Conservation (phyloP, 1,284 basidiomycete genomes). For the Boletus mariae region DNA sequence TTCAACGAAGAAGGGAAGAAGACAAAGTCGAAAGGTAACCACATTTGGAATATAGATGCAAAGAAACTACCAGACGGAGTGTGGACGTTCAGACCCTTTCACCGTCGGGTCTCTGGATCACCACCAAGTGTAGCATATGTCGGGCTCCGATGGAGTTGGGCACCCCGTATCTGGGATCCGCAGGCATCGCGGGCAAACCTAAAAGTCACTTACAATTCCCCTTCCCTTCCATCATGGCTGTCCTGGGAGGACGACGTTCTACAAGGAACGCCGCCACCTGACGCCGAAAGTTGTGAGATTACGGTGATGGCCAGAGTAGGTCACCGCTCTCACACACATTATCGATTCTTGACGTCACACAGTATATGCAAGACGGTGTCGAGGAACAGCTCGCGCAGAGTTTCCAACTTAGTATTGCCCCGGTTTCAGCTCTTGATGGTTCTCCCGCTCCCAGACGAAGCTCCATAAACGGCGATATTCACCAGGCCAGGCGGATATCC, state of each 20-base stretch:
- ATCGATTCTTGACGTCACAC: constrained; percentile 12
- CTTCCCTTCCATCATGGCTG: constrained; percentile 82
- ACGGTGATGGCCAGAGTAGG: constrained; percentile 67
- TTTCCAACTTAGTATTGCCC: constrained; percentile 69
- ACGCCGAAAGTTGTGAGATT: constrained; percentile 69
- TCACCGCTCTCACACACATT: constrained; percentile 15
- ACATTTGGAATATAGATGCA: constrained; percentile 99
- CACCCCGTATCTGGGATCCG: constrained; percentile 95
- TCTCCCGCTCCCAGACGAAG: constrained; percentile 57
- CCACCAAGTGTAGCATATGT: constrained; percentile 81
- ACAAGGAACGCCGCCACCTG: constrained; percentile 66
- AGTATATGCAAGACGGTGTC: constrained; percentile 67
- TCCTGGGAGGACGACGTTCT: constrained; percentile 82
- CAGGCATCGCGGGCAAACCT: constrained; percentile 81
- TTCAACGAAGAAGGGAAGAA: constrained; percentile 99
- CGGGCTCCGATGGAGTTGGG: constrained; percentile 87
- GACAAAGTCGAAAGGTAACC: constrained; percentile 98
- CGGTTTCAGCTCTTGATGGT: constrained; percentile 62
- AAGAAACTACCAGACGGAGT: constrained; percentile 73
- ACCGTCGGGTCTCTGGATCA: constrained; percentile 79
- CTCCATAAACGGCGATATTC: constrained; percentile 53
- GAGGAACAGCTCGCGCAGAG: constrained; percentile 64
- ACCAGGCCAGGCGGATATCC: constrained; percentile 52
- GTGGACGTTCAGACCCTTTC: constrained; percentile 93
- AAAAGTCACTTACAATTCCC: constrained; percentile 77